phyloP scores from a whole-genome alignment of 2,329 filamentous ascomycete species.

The Ophiostoma sp. region DNA sequence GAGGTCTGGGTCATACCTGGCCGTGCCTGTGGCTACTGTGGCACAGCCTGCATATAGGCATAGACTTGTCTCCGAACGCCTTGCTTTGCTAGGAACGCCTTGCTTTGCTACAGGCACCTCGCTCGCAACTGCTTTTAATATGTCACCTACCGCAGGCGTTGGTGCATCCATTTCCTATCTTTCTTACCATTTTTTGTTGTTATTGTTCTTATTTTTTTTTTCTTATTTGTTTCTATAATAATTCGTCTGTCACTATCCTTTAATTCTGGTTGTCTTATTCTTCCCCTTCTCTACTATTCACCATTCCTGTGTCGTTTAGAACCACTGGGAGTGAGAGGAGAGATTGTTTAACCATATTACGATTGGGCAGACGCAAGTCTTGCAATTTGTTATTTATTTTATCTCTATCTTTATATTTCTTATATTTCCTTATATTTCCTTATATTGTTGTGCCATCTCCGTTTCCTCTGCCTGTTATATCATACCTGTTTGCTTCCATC shows the following conservation, averaged over 20 bases:
- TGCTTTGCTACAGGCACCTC: neutral
- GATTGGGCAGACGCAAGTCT: conserved; percentile 9
- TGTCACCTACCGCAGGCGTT: conserved; percentile 2
- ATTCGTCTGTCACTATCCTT: neutral
- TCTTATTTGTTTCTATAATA: too few species aligned
- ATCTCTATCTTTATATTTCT: neutral
- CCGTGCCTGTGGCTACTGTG: conserved; percentile 30
- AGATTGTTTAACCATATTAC: neutral
- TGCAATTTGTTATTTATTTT: neutral
- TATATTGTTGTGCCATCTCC: neutral
- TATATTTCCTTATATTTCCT: neutral
- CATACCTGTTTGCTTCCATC: neutral
- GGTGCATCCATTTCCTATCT: neutral
- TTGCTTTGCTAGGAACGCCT: neutral
- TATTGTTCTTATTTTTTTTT: neutral
- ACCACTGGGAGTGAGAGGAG: neutral
- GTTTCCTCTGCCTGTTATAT: neutral
- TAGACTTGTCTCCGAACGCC: neutral
- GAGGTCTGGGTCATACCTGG: conserved; percentile 31
- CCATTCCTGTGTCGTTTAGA: neutral
- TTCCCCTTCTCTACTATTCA: neutral
- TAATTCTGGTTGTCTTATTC: neutral
- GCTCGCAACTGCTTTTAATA: neutral
- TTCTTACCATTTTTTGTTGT: neutral
- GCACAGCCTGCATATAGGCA: conserved; percentile 26